phyloP scores from a whole-genome alignment of 768 basidiomycete species.

The Serendipita sp. region DNA sequence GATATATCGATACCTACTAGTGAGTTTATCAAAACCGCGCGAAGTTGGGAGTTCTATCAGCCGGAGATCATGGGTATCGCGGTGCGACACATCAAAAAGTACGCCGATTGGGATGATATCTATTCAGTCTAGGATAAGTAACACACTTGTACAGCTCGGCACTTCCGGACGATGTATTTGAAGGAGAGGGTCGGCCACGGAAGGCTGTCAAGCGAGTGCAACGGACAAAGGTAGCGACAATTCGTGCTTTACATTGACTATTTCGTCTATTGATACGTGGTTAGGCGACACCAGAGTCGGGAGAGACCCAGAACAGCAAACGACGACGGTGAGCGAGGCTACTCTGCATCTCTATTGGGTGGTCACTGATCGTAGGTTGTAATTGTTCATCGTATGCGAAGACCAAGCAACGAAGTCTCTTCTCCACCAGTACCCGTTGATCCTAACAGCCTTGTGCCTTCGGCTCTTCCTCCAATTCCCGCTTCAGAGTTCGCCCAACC shows the following conservation, averaged over 20 bases:
- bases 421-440: not conserved
- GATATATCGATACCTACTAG: constrained; percentile 96
- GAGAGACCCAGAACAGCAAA: not conserved
- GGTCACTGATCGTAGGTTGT: not conserved
- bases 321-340: not conserved
- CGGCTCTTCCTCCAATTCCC: not conserved
- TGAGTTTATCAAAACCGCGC: constrained; percentile 87
- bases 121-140: constrained; percentile 10
- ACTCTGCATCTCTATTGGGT: not conserved
- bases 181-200: constrained; percentile 61
- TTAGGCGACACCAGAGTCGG: not conserved
- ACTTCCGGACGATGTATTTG: constrained; percentile 72
- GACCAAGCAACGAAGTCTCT: not conserved
- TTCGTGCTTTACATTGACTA: not conserved
- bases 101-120: constrained; percentile 13
- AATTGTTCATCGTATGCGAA: not conserved
- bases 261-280: not conserved
- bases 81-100: constrained; percentile 89
- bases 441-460: not conserved
- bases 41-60: constrained; percentile 91
- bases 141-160: constrained; percentile 32
- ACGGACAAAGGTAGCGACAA: not conserved
- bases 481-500: not conserved
- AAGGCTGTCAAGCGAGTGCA: constrained; percentile 34
- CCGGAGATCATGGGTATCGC: constrained; percentile 86